Base-by-base conservation (phyloP, 768 basidiomycete species). In the Psilocybe cubensis region DNA sequence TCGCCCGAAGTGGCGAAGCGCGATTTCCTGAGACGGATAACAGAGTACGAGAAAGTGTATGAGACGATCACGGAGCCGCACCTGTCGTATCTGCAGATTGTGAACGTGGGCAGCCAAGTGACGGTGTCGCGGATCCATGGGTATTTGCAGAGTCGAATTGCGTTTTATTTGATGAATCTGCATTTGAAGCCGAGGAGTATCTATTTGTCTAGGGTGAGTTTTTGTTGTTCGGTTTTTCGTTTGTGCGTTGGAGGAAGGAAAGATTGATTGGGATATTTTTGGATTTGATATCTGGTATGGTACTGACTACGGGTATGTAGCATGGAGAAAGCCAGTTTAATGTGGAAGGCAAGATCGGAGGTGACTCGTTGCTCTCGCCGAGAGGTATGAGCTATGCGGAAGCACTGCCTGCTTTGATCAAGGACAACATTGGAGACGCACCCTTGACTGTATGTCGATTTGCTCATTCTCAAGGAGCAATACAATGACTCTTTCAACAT, bases 291-390 rank as follows among this genome's bases (percentile, higher is more conserved):
- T 17, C 58, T 38, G 28, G 14, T 12, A 11, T 28, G 46, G 8
- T 25, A 44, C 43, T 21, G 44, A 56, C 54, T 61, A 50, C 17
- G 11, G 38, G 54, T 44, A 7, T 50, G 21, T 69, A 98, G 96
- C 97, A 99, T 66, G 97, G 97, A 11, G 97, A 99, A 74, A 97
- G 94, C 66, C 92, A 94, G 74, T 98, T 84, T 74, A 99, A 99
- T 66, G 85, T 99, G 4, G 88, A 93, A 63, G 96, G 96, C 10
- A 92, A 95, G 76, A 97, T 99, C 58, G 97, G 97, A 21, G 97
- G 97, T n/a, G 97, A 99, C 69, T 92, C 97, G 0, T 72, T 86
- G 17, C 77, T 99, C 43, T 98, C 96, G 0, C 79, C 82, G 27
- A 85, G 88, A 55, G 97, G 97, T 2, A 79, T 89, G 77, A 75